Evolutionary conservation across 768 basidiomycete genomes (phyloP).

Genomic region (Termitomyces sp.): DNA sequence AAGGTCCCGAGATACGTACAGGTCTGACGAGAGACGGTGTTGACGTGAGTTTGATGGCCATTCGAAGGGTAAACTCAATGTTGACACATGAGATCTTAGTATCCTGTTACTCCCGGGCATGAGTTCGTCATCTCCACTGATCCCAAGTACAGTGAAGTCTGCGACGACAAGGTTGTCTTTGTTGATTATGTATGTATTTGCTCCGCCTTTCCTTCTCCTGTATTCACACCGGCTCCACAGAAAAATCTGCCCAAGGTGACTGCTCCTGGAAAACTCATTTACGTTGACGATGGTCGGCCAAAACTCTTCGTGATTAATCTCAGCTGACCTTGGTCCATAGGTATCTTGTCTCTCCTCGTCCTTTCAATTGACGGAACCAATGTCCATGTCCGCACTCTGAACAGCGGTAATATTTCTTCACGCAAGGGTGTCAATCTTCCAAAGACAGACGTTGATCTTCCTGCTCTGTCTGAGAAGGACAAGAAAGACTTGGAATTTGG

Average conservation of each 20-base stretch:
- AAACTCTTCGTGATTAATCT: not conserved
- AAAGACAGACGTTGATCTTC: constrained; percentile 96
- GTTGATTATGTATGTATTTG: constrained; percentile 80
- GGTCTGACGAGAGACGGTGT: constrained; percentile 82
- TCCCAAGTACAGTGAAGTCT: constrained; percentile 66
- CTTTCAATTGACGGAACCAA: constrained; percentile 79
- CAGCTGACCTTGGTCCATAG: constrained; percentile 23
- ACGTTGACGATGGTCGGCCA: constrained; percentile 85
- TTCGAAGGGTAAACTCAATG: not conserved
- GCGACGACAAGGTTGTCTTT: constrained; percentile 83
- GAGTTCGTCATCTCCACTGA: constrained; percentile 92
- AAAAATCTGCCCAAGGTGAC: constrained; percentile 93
- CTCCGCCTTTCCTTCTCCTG: not conserved
- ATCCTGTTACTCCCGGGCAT: constrained; percentile 84
- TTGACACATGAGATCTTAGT: constrained; percentile 34
- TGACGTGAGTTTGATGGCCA: constrained; percentile 57
- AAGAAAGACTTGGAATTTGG: constrained; percentile 93
- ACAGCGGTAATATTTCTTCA: constrained; percentile 89
- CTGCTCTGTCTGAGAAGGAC: constrained; percentile 97
- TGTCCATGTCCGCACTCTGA: constrained; percentile 81
- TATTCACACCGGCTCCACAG: constrained; percentile 31
- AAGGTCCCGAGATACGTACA: constrained; percentile 99
- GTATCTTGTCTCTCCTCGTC: constrained; percentile 90
- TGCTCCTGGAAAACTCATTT: constrained; percentile 94
- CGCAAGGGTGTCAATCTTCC: constrained; percentile 99